A percentile compares a stretch with the other conserved stretches of the same genome.
Evolutionary conservation across 177 flowering plant genomes (phyloP).

Genomic region (Vitis hybrid): DNA sequence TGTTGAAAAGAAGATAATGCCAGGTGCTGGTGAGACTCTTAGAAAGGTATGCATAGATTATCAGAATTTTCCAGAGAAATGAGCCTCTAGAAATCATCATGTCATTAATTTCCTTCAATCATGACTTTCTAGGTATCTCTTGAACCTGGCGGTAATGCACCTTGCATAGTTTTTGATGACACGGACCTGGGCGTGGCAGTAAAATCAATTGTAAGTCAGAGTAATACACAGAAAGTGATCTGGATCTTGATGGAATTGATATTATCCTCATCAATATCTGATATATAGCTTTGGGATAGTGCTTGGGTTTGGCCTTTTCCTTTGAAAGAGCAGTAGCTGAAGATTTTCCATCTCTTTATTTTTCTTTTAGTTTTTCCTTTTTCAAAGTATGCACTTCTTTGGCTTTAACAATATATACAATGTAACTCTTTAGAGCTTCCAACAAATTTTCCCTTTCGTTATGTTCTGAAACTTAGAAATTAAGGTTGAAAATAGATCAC

Average conservation of each 20-base stretch:
- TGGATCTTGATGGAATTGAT: not conserved
- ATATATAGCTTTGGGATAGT: too few relatives aligned
- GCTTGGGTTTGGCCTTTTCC: too few relatives aligned
- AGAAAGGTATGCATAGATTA: slow-evolving; percentile 57
- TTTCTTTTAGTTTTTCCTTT: too few relatives aligned
- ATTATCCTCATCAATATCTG: too few relatives aligned
- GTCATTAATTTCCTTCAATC: not conserved
- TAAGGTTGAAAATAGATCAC: too few relatives aligned
- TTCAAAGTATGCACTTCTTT: too few relatives aligned
- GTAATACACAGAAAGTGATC: not conserved
- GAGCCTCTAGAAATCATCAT: not conserved
- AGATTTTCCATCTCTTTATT: too few relatives aligned
- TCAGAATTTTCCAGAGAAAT: not conserved
- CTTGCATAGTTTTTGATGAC: slow-evolving; percentile 95
- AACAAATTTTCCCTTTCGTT: too few relatives aligned
- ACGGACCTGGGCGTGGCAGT: slow-evolving; percentile 96
- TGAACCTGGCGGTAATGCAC: slow-evolving; percentile 99
- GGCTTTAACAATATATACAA: too few relatives aligned
- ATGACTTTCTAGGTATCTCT: slow-evolving; percentile 67
- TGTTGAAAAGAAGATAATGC: slow-evolving; percentile 97
- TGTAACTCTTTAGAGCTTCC: too few relatives aligned
- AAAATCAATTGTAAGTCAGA: slow-evolving; percentile 83
- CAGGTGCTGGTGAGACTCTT: slow-evolving; percentile 85
- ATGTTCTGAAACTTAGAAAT: too few relatives aligned
- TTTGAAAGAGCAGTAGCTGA: too few relatives aligned